Percentiles rank a stretch among this genome's conserved stretches.
Evolutionary conservation across 768 basidiomycete genomes (phyloP).

Genomic region (Leccinum incarnatum): DNA sequence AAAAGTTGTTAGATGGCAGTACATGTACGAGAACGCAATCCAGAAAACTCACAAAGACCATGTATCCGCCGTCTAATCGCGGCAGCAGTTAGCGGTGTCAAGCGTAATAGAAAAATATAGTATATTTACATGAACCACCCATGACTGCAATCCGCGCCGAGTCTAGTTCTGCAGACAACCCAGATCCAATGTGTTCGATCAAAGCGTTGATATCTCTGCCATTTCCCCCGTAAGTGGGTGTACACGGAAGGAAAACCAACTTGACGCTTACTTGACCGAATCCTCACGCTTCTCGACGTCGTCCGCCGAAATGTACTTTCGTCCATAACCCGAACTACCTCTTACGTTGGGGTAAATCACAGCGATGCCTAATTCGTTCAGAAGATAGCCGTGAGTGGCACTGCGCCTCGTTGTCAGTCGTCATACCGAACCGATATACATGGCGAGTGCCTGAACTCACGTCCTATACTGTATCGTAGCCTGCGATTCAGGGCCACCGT

Average conservation of each 20-base stretch:
- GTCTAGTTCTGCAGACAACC: slow-evolving; percentile 34
- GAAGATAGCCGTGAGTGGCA: slow-evolving; percentile 38
- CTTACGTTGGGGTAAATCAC: slow-evolving; percentile 43
- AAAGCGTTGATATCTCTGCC: slow-evolving; percentile 38
- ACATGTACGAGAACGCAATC: neutral
- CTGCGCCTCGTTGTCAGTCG: slow-evolving; percentile 15
- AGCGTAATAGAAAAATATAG: neutral
- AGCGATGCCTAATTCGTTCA: slow-evolving; percentile 41
- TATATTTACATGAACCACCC: slow-evolving; percentile 38
- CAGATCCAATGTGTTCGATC: slow-evolving; percentile 34
- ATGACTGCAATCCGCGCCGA: slow-evolving; percentile 39
- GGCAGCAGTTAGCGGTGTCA: neutral
- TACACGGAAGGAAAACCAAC: neutral
- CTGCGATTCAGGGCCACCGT: slow-evolving; percentile 40
- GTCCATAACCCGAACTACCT: slow-evolving; percentile 43
- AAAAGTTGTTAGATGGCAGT: neutral
- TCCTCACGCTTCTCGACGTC: slow-evolving; percentile 44
- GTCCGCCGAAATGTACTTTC: slow-evolving; percentile 37
- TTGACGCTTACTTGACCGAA: slow-evolving; percentile 35
- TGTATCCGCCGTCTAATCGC: slow-evolving; percentile 38
- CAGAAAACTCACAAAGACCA: slow-evolving; percentile 35
- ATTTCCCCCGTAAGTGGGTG: neutral
- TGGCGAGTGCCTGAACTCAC: slow-evolving; percentile 20
- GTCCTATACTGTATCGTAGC: slow-evolving; percentile 33
- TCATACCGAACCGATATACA: neutral